Conservation (phyloP, 2,329 filamentous ascomycete genomes). For the Hypomyces rosellus region DNA sequence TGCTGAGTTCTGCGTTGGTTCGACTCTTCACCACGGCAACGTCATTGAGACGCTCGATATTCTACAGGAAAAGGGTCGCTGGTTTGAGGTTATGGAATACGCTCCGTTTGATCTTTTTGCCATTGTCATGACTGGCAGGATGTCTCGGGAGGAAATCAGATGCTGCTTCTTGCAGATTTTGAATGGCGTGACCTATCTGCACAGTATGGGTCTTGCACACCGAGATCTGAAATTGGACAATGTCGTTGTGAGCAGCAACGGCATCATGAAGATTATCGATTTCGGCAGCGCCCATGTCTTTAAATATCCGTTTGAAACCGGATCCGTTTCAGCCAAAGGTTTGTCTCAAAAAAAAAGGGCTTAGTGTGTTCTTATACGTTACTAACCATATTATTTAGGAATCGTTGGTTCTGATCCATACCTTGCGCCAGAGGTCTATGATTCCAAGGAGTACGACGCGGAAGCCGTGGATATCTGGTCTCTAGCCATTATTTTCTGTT, state of each 20-base stretch:
- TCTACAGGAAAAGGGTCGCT: conserved; percentile 84
- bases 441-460: conserved; percentile 87
- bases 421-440: conserved; percentile 92
- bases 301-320: conserved; percentile 92
- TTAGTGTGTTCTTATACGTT: background rate
- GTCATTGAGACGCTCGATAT: conserved; percentile 98
- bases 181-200: conserved; percentile 88
- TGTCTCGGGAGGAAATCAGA: conserved; percentile 83
- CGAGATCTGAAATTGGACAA: conserved; percentile 96
- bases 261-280: conserved; percentile 99
- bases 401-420: conserved; percentile 87
- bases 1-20: conserved; percentile 96
- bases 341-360: conserved; percentile 8
- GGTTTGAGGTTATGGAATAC: conserved; percentile 99
- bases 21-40: conserved; percentile 93
- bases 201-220: conserved; percentile 91
- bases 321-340: conserved; percentile 33
- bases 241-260: conserved; percentile 90
- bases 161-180: conserved; percentile 93
- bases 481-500: conserved; percentile 96
- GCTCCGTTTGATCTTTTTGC: conserved; percentile 94
- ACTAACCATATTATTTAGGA: conserved; percentile 30
- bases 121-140: conserved; percentile 98
- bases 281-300: conserved; percentile 97
- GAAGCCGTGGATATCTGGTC: conserved; percentile 97